These are phyloP conservation scores for Stereocaulon alpinum DNA, from an alignment of 495 filamentous ascomycete genomes.

Conservation along the genomic window DNA sequence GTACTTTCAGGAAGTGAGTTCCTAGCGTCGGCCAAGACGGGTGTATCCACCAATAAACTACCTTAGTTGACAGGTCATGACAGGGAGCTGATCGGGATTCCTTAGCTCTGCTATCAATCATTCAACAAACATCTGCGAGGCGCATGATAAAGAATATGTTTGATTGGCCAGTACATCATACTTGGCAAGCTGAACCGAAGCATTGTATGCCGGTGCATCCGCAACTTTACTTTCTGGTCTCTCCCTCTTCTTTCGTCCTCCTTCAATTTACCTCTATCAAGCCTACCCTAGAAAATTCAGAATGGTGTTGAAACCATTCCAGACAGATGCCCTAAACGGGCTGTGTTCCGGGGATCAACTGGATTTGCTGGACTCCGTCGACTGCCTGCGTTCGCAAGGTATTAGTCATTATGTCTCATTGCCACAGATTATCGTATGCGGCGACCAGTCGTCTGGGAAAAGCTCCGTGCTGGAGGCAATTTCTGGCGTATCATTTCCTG, in stretches of 20 bases:
- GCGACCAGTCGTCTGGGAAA: constrained; percentile 53
- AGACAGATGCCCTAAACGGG: constrained; percentile 21
- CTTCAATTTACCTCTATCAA: not conserved
- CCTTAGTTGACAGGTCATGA: no score
- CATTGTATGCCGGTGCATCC: not conserved
- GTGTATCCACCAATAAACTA: no score
- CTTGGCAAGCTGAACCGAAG: no score
- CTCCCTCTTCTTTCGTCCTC: not conserved
- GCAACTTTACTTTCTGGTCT: constrained; percentile 1
- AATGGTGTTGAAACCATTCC: constrained; percentile 21
- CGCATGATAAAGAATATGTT: no score
- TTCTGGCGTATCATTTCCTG: constrained; percentile 50
- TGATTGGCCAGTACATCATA: no score
- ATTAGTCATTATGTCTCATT: constrained; percentile 46
- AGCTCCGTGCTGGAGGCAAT: constrained; percentile 60
- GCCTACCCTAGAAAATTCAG: constrained; percentile 8
- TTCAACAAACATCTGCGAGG: no score
- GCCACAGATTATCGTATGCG: constrained; percentile 57
- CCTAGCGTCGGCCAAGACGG: no score
- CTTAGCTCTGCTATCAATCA: no score
- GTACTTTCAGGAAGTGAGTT: no score
- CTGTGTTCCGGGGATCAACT: constrained; percentile 29
- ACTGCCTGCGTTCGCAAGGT: constrained; percentile 38
- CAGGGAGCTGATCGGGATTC: no score
- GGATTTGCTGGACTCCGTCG: constrained; percentile 46